Evolutionary conservation across 495 filamentous ascomycete genomes (phyloP).

Genomic region (Penicillium angulare): DNA sequence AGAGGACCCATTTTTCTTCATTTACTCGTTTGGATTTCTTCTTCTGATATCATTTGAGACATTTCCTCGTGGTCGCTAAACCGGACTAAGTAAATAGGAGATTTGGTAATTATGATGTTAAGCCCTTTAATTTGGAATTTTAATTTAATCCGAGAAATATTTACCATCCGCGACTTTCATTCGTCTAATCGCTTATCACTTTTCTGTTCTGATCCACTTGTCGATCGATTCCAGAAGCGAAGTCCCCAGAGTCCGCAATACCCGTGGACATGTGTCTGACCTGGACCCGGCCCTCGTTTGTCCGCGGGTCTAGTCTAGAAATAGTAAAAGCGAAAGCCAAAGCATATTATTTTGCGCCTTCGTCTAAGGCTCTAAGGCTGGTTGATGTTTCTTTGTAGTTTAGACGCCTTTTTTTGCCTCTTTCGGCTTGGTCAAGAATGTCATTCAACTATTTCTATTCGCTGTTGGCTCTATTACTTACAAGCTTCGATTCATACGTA

Average conservation of each 20-base stretch:
- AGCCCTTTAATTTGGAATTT: background rate
- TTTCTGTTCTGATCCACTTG: background rate
- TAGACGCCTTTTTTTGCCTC: too few species aligned
- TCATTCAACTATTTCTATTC: too few species aligned
- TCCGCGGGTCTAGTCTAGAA: background rate
- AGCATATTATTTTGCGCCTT: too few species aligned
- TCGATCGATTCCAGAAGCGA: background rate
- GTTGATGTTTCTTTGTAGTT: too few species aligned
- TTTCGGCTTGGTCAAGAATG: too few species aligned
- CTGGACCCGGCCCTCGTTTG: background rate
- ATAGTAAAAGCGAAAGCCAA: too few species aligned
- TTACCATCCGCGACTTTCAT: background rate
- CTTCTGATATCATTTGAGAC: background rate
- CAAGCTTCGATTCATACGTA: too few species aligned
- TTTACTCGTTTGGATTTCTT: background rate
- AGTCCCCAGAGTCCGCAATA: background rate
- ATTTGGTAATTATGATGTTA: background rate
- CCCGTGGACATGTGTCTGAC: background rate
- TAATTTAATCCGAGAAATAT: background rate
- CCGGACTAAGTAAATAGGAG: background rate
- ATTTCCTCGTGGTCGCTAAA: background rate
- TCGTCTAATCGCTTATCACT: constrained; percentile 3
- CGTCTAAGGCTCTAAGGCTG: too few species aligned
- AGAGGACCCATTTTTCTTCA: background rate
- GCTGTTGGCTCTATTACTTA: too few species aligned